Percentiles rank a stretch among this genome's conserved stretches.
Evolutionary conservation across 2,329 filamentous ascomycete species (phyloP).

Genomic region (Fusarium virguliforme): DNA sequence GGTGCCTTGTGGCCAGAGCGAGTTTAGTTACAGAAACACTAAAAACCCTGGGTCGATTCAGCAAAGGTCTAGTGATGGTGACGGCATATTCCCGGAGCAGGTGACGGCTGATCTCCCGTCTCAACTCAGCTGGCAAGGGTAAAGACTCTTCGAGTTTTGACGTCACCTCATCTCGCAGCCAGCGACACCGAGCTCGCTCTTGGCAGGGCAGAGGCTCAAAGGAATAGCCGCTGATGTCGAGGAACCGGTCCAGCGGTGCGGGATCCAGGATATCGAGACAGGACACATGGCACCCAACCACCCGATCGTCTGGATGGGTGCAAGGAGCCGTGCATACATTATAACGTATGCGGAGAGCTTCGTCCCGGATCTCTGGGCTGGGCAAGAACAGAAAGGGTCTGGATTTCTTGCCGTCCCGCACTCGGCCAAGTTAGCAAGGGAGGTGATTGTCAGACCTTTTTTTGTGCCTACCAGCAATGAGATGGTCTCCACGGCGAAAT

Average conservation of each 20-base stretch:
- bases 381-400: background rate
- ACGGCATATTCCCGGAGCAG: conserved; percentile 1
- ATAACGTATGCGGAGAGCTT: background rate
- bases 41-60: background rate
- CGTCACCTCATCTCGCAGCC: background rate
- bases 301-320: background rate
- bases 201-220: background rate
- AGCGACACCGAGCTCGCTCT: background rate
- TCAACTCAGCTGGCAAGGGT: background rate
- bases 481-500: background rate
- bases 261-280: background rate
- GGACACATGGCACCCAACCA: background rate
- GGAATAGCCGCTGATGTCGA: background rate
- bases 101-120: background rate
- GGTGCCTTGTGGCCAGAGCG: background rate
- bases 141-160: background rate
- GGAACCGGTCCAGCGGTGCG: background rate
- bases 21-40: background rate
- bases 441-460: background rate
- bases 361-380: background rate
- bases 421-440: background rate
- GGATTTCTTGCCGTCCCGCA: background rate
- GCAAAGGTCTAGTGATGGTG: too few relatives aligned
- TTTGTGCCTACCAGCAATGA: background rate
- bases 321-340: background rate